phyloP scores from a whole-genome alignment of 805 yeast genomes.

The Yamadazyma olivae region DNA sequence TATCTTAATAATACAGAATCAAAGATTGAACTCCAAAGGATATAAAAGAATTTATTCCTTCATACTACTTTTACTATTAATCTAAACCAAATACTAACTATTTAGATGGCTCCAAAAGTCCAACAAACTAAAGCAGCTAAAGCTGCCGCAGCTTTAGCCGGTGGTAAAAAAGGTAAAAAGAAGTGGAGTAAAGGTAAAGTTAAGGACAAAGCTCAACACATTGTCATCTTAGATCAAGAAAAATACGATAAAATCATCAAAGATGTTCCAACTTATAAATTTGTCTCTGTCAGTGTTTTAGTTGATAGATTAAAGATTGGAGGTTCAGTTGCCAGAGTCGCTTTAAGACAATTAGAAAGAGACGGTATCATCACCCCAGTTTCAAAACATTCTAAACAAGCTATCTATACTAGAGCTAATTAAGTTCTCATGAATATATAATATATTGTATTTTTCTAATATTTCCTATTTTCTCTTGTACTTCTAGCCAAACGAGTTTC shows the following conservation, averaged over 20 bases:
- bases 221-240: slow-evolving; percentile 95
- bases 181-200: slow-evolving; percentile 99
- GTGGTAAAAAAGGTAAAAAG: slow-evolving; percentile 99
- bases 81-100: slow-evolving; percentile 31
- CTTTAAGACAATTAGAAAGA: slow-evolving; percentile 90
- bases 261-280: slow-evolving; percentile 99
- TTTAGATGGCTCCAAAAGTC: slow-evolving; percentile 95
- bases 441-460: neutral
- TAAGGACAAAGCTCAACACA: slow-evolving; percentile 99
- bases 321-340: slow-evolving; percentile 99
- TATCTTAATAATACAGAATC: no score
- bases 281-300: slow-evolving; percentile 94
- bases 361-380: slow-evolving; percentile 95
- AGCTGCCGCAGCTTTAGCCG: slow-evolving; percentile 99
- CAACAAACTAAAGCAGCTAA: slow-evolving; percentile 99
- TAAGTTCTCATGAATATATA: slow-evolving; percentile 17
- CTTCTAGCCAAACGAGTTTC: no score
- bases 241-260: slow-evolving; percentile 98
- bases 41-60: no score
- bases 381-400: slow-evolving; percentile 93
- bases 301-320: slow-evolving; percentile 99
- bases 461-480: no score
- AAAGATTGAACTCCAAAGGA: no score
- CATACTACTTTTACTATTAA: no score
- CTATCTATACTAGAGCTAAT: slow-evolving; percentile 83